Base-by-base conservation (phyloP, 2,329 filamentous ascomycete genomes). In the Colletotrichum abscissum region DNA sequence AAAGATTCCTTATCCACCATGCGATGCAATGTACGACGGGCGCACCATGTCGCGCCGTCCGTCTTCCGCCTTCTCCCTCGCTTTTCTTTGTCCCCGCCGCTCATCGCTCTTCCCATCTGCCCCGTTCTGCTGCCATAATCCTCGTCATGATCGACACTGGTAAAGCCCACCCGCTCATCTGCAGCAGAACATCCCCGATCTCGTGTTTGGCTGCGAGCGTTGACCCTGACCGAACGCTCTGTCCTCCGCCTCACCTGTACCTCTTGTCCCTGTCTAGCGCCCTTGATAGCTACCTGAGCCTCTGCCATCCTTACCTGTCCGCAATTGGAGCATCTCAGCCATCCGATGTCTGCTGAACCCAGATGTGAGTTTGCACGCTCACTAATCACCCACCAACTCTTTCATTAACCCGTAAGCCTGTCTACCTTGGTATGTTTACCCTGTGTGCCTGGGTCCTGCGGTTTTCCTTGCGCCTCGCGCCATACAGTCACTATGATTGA, bases 231-330 rank as follows among this genome's bases (percentile, higher is more conserved):
- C 19, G 42, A 42, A 28, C 46, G 63, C 63, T 71, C 68, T 60
- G 63, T 67, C 42, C 68, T 67, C 67, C 62, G 67, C 67, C 67
- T 66, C 67, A 58, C 26, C 62, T 66, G 42, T 28, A 54, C 42
- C 35, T 59, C 55, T 54, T 54, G 46, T 49, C 63, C 55, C 49
- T 71, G 68, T 60, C 68, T 60, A 60, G 58, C 46, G 56, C 42
- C 14, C 9, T 63, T 5, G 49, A 49, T 24, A 62, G 59, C 38
- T 28, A 62, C 58, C 58, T 46, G 58, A 60, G 57, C 57, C 57
- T 24, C 12, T 26, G 60, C 60, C 42, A 63, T 54, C 19, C 42
- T 63, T 28, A 63, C 42, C 26, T 16, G 5, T 28, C 26, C 42
- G 19, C 26, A 26, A 49, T 49, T 24, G 12, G 35, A 38, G 35